A percentile compares a stretch with the other conserved stretches of the same genome.
Conservation (phyloP, 108 stramenopile species). For the Epithemia pelagica region DNA sequence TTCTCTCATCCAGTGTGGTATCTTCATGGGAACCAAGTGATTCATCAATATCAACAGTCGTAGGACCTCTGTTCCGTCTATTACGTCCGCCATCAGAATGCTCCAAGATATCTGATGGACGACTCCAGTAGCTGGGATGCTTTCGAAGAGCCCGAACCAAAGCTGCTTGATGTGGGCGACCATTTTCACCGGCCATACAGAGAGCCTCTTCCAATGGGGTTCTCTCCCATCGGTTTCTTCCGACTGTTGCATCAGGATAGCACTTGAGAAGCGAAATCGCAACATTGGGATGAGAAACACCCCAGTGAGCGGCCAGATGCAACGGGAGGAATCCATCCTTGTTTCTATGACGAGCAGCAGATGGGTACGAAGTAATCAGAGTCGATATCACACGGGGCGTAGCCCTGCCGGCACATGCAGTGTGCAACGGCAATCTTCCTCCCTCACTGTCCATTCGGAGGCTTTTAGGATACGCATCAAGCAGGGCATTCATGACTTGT, state of each 20-base stretch:
- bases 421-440: slow-evolving; percentile 73
- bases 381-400: slow-evolving; percentile 60
- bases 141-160: slow-evolving; percentile 73
- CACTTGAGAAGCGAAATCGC: slow-evolving; percentile 52
- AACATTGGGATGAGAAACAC: slow-evolving; percentile 73
- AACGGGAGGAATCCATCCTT: slow-evolving; percentile 77
- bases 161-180: slow-evolving; percentile 71
- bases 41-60: slow-evolving; percentile 43
- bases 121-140: slow-evolving; percentile 81
- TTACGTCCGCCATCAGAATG: slow-evolving; percentile 31
- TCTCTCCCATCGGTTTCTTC: slow-evolving; percentile 82
- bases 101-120: slow-evolving; percentile 24
- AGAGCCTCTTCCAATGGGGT: slow-evolving; percentile 85
- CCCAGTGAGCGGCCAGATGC: slow-evolving; percentile 81
- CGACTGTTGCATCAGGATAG: slow-evolving; percentile 84
- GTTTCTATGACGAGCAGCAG: slow-evolving; percentile 76
- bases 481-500: slow-evolving; percentile 66
- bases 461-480: slow-evolving; percentile 74
- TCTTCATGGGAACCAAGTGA: slow-evolving; percentile 5
- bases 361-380: slow-evolving; percentile 69
- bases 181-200: slow-evolving; percentile 87
- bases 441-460: slow-evolving; percentile 75
- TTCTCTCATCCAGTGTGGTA: slow-evolving; percentile 4
- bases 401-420: slow-evolving; percentile 76
- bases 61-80: slow-evolving; percentile 10